Conservation (phyloP, 805 yeast species). For the Starmera caribaea region DNA sequence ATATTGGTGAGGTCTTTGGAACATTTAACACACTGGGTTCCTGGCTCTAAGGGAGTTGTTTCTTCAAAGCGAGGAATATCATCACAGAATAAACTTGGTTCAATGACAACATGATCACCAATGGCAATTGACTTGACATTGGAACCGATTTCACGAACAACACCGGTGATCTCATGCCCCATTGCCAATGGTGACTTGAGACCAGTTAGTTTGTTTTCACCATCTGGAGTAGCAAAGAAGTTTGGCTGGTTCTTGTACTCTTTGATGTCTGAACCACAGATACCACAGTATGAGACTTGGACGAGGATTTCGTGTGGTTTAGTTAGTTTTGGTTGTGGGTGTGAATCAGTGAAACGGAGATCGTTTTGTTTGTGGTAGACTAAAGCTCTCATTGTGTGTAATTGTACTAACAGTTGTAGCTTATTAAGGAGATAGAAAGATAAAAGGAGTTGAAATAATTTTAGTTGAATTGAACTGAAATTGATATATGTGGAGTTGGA, state of each 20-base stretch:
- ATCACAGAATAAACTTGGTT: conserved; percentile 50
- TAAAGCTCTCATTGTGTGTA: conserved; percentile 38
- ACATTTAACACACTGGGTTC: conserved; percentile 38
- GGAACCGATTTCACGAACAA: conserved; percentile 34
- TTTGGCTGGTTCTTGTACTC: conserved; percentile 51
- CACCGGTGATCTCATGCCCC: conserved; percentile 49
- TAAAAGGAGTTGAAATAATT: no score
- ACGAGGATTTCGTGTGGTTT: conserved; percentile 32
- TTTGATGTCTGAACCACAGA: conserved; percentile 55
- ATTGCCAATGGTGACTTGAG: conserved; percentile 33
- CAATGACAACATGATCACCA: conserved; percentile 56
- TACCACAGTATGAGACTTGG: conserved; percentile 45
- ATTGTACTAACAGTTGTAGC: neutral
- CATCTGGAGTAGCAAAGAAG: conserved; percentile 36
- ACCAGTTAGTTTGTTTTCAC: conserved; percentile 29
- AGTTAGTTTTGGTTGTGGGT: conserved; percentile 25
- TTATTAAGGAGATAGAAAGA: no score
- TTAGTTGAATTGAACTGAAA: no score
- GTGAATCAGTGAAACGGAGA: conserved; percentile 28
- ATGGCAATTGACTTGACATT: conserved; percentile 31
- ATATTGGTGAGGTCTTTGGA: conserved; percentile 39
- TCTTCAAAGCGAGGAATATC: conserved; percentile 33
- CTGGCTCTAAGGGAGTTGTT: conserved; percentile 15
- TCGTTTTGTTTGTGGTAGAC: conserved; percentile 37
- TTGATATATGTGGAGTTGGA: no score